phyloP scores from a whole-genome alignment of 495 filamentous ascomycete species.

The Entonaema liquescens region DNA sequence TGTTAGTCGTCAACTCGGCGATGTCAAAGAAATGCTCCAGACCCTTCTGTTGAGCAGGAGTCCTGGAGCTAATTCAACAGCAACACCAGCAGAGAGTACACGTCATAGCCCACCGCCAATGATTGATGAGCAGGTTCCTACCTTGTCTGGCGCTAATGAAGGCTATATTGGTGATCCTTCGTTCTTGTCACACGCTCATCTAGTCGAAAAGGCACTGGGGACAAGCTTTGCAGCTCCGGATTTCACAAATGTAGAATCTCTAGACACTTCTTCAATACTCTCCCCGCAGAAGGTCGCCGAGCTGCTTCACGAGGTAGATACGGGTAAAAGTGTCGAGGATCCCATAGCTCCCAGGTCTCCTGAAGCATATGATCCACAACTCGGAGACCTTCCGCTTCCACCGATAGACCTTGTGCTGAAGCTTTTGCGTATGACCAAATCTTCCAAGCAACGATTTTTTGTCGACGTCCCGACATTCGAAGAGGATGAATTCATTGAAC shows the following conservation, averaged over 20 bases:
- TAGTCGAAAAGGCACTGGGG: constrained; percentile 29
- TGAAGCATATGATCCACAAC: constrained; percentile 4
- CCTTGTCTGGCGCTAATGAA: constrained; percentile 25
- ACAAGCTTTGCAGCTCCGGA: constrained; percentile 24
- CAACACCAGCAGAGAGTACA: constrained; percentile 9
- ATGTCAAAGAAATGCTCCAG: constrained; percentile 39
- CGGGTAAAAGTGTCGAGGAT: background rate
- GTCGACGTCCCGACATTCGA: constrained; percentile 47
- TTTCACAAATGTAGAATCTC: constrained; percentile 4
- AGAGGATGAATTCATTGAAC: constrained; percentile 61
- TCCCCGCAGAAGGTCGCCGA: constrained; percentile 12
- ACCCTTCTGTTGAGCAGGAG: constrained; percentile 18
- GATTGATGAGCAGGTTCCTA: constrained; percentile 40
- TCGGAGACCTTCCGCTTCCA: constrained; percentile 32
- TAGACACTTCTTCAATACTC: constrained; percentile 1
- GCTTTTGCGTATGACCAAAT: constrained; percentile 32
- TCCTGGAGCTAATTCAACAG: constrained; percentile 2
- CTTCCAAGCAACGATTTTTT: constrained; percentile 38
- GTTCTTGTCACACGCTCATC: constrained; percentile 38
- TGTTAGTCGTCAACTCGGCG: constrained; percentile 37
- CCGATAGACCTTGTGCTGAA: constrained; percentile 35
- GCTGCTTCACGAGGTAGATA: constrained; percentile 7
- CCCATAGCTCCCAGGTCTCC: background rate
- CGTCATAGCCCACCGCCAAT: constrained; percentile 35
- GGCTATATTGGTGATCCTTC: constrained; percentile 39